A percentile compares a stretch with the other conserved stretches of the same genome.
These are phyloP conservation scores for Geotrichum citri-aurantii DNA, from an alignment of 1,139 yeast species.

Conservation along the genomic window DNA sequence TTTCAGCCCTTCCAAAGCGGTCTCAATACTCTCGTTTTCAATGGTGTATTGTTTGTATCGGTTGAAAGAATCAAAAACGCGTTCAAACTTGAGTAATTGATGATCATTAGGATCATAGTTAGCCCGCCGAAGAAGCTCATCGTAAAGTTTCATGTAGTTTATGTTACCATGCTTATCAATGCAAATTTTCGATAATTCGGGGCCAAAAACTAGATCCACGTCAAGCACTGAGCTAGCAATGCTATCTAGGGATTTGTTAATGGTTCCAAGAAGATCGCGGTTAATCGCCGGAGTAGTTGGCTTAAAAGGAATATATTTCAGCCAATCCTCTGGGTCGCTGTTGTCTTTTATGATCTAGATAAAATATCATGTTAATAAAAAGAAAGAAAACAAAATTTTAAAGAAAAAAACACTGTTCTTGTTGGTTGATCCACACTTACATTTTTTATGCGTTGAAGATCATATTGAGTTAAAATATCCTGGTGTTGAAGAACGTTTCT, in stretches of 20 bases:
- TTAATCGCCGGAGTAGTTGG: conserved; percentile 8
- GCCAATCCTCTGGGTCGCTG: conserved; percentile 2
- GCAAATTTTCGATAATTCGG: conserved; percentile 9
- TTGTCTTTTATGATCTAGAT: background rate
- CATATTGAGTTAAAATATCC: conserved; percentile 20
- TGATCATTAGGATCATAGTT: conserved; percentile 23
- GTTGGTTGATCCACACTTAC: conserved; percentile 13
- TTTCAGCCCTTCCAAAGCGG: conserved; percentile 3
- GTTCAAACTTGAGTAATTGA: conserved; percentile 43
- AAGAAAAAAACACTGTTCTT: too few relatives aligned
- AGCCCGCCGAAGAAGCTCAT: conserved; percentile 40
- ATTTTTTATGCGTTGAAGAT: conserved; percentile 17
- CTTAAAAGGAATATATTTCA: background rate
- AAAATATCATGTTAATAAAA: background rate
- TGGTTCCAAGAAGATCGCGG: conserved; percentile 9
- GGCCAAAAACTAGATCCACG: conserved; percentile 14
- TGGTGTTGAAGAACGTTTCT: conserved; percentile 14
- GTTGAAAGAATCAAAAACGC: conserved; percentile 59
- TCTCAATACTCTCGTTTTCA: conserved; percentile 8
- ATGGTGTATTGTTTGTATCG: conserved; percentile 56
- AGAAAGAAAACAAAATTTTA: too few relatives aligned
- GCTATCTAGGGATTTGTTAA: conserved; percentile 10
- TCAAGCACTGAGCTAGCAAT: conserved; percentile 12
- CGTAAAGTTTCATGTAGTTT: conserved; percentile 25
- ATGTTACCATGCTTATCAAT: conserved; percentile 17